phyloP scores from a whole-genome alignment of 2,329 filamentous ascomycete species.

The Capronia epimyces region DNA sequence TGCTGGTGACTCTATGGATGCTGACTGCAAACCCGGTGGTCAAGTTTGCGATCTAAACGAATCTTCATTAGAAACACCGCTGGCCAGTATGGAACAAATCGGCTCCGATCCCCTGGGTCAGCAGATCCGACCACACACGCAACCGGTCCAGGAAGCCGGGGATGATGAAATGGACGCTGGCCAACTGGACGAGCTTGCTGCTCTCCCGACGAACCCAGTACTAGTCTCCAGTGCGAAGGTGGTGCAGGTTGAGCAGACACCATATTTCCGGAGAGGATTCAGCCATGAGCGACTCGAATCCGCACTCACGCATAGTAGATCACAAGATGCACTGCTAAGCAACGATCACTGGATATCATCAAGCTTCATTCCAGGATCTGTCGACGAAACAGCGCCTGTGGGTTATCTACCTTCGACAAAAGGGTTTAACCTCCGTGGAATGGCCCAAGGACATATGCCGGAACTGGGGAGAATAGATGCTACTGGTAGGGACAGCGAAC shows the following conservation, averaged over 20 bases:
- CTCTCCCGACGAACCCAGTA: neutral
- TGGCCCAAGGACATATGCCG: neutral
- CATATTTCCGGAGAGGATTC: conserved; percentile 4
- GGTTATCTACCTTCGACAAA: neutral
- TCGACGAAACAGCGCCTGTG: neutral
- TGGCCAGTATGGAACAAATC: too few relatives aligned
- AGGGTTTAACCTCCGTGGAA: neutral
- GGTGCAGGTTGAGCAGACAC: conserved; percentile 9
- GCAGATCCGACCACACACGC: too few relatives aligned
- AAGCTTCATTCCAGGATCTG: conserved; percentile 1
- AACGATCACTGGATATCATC: neutral
- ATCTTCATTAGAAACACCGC: too few relatives aligned
- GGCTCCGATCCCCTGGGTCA: too few relatives aligned
- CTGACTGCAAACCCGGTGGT: too few relatives aligned
- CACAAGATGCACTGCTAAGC: neutral
- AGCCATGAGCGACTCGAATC: neutral
- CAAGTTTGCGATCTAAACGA: too few relatives aligned
- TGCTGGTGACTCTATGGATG: too few relatives aligned
- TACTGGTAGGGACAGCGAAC: too few relatives aligned
- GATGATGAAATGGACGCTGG: neutral
- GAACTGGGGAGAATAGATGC: neutral
- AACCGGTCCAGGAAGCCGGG: neutral
- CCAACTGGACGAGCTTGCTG: neutral
- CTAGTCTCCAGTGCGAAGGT: neutral
- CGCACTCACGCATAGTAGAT: neutral